phyloP scores from a whole-genome alignment of 2,329 filamentous ascomycete species.

The Aspergillus sp. region DNA sequence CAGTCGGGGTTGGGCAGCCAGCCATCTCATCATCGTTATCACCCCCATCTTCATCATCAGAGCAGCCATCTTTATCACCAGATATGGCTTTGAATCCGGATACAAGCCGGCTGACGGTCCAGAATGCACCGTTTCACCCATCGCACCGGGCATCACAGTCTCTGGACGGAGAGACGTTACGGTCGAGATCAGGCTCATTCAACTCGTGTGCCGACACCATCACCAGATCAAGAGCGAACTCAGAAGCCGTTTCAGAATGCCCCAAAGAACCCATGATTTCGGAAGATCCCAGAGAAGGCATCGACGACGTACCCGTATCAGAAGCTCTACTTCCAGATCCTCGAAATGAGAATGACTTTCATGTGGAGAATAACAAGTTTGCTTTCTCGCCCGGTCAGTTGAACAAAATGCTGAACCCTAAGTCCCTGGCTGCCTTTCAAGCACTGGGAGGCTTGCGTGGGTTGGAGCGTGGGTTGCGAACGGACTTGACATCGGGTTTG shows the following conservation, averaged over 20 bases:
- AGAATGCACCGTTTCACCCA: conserved; percentile 11
- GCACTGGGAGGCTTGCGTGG: conserved; percentile 73
- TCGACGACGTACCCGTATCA: conserved; percentile 31
- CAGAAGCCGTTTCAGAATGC: conserved; percentile 18
- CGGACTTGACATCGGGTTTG: conserved; percentile 67
- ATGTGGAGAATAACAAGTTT: conserved; percentile 74
- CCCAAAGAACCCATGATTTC: background rate
- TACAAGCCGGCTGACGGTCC: conserved; percentile 19
- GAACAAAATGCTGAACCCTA: conserved; percentile 84
- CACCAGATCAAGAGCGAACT: conserved; percentile 29
- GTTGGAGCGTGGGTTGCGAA: conserved; percentile 72
- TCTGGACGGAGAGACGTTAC: conserved; percentile 41
- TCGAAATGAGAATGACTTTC: conserved; percentile 71
- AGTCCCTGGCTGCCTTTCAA: conserved; percentile 76
- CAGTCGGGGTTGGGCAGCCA: conserved; percentile 1
- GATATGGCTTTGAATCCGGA: conserved; percentile 20
- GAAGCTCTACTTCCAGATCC: conserved; percentile 71
- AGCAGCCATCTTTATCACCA: conserved; percentile 14
- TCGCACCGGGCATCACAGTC: conserved; percentile 27
- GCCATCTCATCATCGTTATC: background rate
- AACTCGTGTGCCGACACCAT: conserved; percentile 31
- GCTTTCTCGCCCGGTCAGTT: conserved; percentile 75
- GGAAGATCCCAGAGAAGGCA: conserved; percentile 18
- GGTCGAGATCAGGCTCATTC: conserved; percentile 38
- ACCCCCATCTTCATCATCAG: conserved; percentile 1